Evolutionary conservation across 257 asterid genomes (phyloP), one percentile per base, ranked within the genome.

Genomic region (Schizonepeta tenuifolia): DNA sequence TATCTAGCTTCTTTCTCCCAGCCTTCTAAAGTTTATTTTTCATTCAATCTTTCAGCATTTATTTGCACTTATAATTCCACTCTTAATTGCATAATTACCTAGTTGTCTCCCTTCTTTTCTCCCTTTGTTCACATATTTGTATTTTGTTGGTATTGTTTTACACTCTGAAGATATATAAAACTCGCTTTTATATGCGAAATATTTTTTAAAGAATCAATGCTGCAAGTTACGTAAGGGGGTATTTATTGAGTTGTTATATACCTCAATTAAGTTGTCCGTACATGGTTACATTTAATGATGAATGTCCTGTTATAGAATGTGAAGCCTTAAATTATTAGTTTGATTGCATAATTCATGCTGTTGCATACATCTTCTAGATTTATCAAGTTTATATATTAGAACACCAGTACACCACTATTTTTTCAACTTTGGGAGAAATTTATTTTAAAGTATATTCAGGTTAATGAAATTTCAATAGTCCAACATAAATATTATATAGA

Each of bases 51-150:
- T 4, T 55, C 36, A 18, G 5, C 9, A 47, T n/a, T 41, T 7
- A 8, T 7, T 49, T 49, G 55, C 18, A 11, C 11, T 50, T 6
- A n/a, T 7, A 17, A 47, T 17, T 50, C 26, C 9, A 13, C 41
- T 28, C 12, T 2, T 28, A 28, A 21, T 21, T 31, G 33, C 36
- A 21, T 49, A 61, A 20, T 35, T 60, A 26, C 33, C 24, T 7
- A 24, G 20, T 7, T 18, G 14, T 20, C 18, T 41, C 13, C 50
- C 53, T 17, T 36, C 41, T 17, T 36, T 36, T n/a, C n/a, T n/a
- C n/a, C 43, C 74, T 56, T 43, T 56, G 43, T 47, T 11, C 24
- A 36, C 60, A 40, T 49, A 49, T 59, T 36, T n/a, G 22, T 51
- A 18, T 18, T 6, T 15, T 65, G 44, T 17, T 18, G 35, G 62